Evolutionary conservation across 805 yeast genomes (phyloP).

Genomic region (Candida ipomoeae): DNA sequence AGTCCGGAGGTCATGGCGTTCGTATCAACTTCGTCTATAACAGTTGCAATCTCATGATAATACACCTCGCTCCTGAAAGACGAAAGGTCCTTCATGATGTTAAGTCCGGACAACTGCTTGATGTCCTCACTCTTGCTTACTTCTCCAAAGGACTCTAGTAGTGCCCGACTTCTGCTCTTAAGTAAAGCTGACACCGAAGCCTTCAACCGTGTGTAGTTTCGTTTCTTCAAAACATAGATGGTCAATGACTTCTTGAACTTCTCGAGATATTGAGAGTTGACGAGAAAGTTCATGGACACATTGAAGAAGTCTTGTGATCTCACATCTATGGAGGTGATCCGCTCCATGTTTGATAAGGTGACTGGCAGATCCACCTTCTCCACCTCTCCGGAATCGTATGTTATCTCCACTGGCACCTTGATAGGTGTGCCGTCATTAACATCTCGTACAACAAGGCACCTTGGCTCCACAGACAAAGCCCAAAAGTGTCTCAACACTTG

Average conservation of each 20-base stretch:
- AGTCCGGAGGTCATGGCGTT: slow-evolving; percentile 29
- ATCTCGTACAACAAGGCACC: slow-evolving; percentile 78
- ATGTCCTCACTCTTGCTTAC: slow-evolving; percentile 26
- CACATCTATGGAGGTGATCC: slow-evolving; percentile 46
- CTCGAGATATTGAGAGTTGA: slow-evolving; percentile 40
- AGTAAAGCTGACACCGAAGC: slow-evolving; percentile 30
- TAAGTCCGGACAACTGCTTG: slow-evolving; percentile 20
- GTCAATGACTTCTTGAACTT: slow-evolving; percentile 43
- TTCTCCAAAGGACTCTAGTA: slow-evolving; percentile 23
- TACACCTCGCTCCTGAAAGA: slow-evolving; percentile 30
- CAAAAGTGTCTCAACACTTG: slow-evolving; percentile 89
- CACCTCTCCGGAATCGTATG: slow-evolving; percentile 34
- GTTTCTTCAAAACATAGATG: slow-evolving; percentile 48
- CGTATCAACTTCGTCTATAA: slow-evolving; percentile 14
- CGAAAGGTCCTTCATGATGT: slow-evolving; percentile 21
- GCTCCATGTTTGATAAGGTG: slow-evolving; percentile 56
- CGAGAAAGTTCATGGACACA: slow-evolving; percentile 41
- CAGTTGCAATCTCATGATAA: slow-evolving; percentile 23
- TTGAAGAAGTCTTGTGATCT: slow-evolving; percentile 49
- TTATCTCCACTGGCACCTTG: slow-evolving; percentile 41
- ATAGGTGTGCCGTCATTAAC: slow-evolving; percentile 56
- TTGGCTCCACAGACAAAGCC: slow-evolving; percentile 75
- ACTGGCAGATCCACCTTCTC: slow-evolving; percentile 53
- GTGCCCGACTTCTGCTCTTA: slow-evolving; percentile 30
- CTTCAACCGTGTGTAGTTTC: slow-evolving; percentile 36